Percentiles rank a stretch among this genome's conserved stretches.
These are phyloP conservation scores for Phialocephala subalpina DNA, from an alignment of 2,329 filamentous ascomycete species.

Conservation along the genomic window DNA sequence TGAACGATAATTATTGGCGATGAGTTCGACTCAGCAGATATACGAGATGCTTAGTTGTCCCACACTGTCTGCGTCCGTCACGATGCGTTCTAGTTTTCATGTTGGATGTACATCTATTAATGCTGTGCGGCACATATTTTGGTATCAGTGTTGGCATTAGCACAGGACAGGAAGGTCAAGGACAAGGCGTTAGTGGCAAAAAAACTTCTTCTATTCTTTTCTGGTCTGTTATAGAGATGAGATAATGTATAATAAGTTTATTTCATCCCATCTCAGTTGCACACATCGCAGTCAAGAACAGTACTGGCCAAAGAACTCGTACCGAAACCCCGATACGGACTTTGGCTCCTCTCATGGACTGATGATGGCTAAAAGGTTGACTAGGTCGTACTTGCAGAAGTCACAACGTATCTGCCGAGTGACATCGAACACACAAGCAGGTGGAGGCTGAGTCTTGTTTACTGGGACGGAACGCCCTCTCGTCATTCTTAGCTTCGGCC, in stretches of 20 bases:
- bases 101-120: neutral
- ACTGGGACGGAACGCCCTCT: neutral
- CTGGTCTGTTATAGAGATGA: neutral
- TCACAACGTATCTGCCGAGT: no score
- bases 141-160: neutral
- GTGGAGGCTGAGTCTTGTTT: neutral
- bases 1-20: neutral
- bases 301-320: no score
- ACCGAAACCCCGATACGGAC: no score
- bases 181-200: neutral
- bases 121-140: neutral
- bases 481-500: neutral
- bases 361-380: no score
- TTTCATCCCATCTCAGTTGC: neutral
- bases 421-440: neutral
- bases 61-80: neutral
- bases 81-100: neutral
- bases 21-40: neutral
- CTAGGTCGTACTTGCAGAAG: no score
- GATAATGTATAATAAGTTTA: neutral
- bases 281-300: neutral
- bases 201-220: neutral
- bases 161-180: neutral
- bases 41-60: no score
- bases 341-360: no score